Base-by-base conservation (phyloP, 2,329 filamentous ascomycete species). In the Exophiala mesophila region DNA sequence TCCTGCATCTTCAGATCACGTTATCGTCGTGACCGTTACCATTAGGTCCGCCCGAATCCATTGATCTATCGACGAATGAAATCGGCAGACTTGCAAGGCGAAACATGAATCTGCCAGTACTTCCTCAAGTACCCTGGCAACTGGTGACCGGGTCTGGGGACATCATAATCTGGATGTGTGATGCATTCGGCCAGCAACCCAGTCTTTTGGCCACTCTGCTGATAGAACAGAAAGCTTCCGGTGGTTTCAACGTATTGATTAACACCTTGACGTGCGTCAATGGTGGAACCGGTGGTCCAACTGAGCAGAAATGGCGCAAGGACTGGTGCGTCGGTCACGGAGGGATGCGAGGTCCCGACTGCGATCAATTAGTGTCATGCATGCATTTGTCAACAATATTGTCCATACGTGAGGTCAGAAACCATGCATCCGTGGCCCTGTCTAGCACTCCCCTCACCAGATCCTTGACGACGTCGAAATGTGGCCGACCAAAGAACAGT, bases 251-350 rank as follows among this genome's bases (percentile, higher is more conserved):
- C 77, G 52, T 84, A 83, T 59, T 82, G 72, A 20, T 64, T 58
- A 30, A 83, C 57, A 1, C 76, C 80, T 43, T 77, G 69, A 31
- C 66, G 67, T 1, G 73, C 73, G 40, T 78, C 64, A n/a, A 82
- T 70, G 1, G 67, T 73, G 0, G 80, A 75, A 0, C 78, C 77
- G 0, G 80, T 83, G 0, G 77, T 76, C 65, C 76, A 74, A 42
- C 74, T 71, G 32, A 84, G 66, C 19, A 84, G 63, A 37, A 73
- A 62, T 0, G 80, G 80, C 47, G 82, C 73, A 5, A 85, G 70
- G 2, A 84, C 65, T 0, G 80, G 79, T 12, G 80, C 81, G 55
- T 84, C 81, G 0, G 81, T 83, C 15, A 82, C 76, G 7, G 73
- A 77, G 0, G 81, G 78, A 54, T 85, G 81, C 0, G 77, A 64